Base-by-base conservation (phyloP, 371 early-diverging fungal species). In the Mucor plumbeus region DNA sequence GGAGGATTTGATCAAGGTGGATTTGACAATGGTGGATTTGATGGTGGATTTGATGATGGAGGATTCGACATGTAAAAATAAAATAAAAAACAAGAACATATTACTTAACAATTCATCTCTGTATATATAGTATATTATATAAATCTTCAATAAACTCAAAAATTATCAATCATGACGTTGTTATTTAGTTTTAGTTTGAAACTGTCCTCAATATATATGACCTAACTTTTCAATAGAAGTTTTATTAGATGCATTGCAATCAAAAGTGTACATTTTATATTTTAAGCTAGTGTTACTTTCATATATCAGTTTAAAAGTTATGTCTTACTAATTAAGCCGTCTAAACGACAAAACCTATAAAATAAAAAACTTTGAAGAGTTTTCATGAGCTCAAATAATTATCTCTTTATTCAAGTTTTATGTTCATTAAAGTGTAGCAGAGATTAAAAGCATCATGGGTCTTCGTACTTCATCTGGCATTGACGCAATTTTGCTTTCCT, bases 21-120 rank as follows among this genome's bases (percentile, higher is more conserved):
- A 21, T 71, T 72, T 53, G 76, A 63, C 44, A 76, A 69, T 40
- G 80, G 75, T 63, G 68, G 55, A n/a, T 58, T 64, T 40, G 68
- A 63, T 21, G 65, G 74, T 36, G 81, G 69, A 39, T 67, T 69
- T 54, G 72, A 63, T 50, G 75, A 59, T 54, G 79, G 77, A 41
- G 76, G 64, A 55, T 67, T 72, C n/a, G 73, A 65, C 5, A 15
- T 55, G 3, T 55, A 34, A 33, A 1, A 21, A 7, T 1, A 13
- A 13, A 15, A 11, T 19, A 2, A 5, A 6, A 17, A 48, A 5
- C 48, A 48, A 6, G 9, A 9, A 5, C 5, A 36, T 36, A 36
- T 6, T 36, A 5, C 9, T 6, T 38, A 11, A 38, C 11, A 38
- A 38, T 9, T 4, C 1, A 38, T 9, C 38, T 38, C 38, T 9